A percentile compares a stretch with the other conserved stretches of the same genome.
Evolutionary conservation across 1,139 yeast genomes (phyloP).

Genomic region (Candida sojae): DNA sequence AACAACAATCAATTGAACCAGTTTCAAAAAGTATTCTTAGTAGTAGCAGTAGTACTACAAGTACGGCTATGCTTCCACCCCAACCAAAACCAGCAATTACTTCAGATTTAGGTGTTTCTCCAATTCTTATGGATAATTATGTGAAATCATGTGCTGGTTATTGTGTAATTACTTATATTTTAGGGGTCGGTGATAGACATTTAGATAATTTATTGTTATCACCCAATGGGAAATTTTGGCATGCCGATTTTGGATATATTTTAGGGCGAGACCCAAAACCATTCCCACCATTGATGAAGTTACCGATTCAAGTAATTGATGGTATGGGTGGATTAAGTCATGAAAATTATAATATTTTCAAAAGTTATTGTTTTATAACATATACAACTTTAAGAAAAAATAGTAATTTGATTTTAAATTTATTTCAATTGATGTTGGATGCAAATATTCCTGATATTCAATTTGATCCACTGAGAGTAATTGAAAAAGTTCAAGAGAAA

Average conservation of each 20-base stretch:
- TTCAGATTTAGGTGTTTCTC: conserved; percentile 71
- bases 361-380: conserved; percentile 92
- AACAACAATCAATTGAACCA: conserved; percentile 27
- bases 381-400: conserved; percentile 88
- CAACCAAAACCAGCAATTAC: conserved; percentile 33
- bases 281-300: conserved; percentile 96
- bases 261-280: conserved; percentile 97
- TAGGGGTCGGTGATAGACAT: conserved; percentile 98
- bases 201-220: conserved; percentile 78
- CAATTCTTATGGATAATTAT: conserved; percentile 86
- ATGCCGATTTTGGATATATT: conserved; percentile 96
- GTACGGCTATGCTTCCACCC: conserved; percentile 6
- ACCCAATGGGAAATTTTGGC: conserved; percentile 86
- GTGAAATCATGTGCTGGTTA: conserved; percentile 97
- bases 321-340: conserved; percentile 96
- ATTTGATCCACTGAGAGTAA: conserved; percentile 74
- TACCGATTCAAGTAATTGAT: conserved; percentile 94
- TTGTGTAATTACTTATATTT: conserved; percentile 90
- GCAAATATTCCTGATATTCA: conserved; percentile 88
- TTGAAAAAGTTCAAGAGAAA: conserved; percentile 89
- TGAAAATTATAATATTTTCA: conserved; percentile 80
- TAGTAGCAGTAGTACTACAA: conserved; percentile 5
- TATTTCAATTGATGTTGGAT: conserved; percentile 92
- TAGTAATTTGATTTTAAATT: conserved; percentile 82
- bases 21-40: conserved; percentile 30